Evolutionary conservation across 139 green algal species (phyloP).

Genomic region (Pleodorina starrii): DNA sequence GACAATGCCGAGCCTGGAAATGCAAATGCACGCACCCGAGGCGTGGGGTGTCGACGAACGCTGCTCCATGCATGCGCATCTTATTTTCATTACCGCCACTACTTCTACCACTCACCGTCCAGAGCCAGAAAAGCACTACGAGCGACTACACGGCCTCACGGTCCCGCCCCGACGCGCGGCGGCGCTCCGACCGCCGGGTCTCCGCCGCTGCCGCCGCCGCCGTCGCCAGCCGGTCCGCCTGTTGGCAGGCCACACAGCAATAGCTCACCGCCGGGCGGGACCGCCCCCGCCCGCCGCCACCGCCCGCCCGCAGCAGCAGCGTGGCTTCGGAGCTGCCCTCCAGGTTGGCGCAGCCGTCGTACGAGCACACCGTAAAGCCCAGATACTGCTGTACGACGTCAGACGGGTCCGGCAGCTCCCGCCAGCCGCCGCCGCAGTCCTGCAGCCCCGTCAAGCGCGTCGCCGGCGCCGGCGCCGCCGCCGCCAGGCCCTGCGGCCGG

Average conservation of each 20-base stretch:
- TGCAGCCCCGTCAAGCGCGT: background rate
- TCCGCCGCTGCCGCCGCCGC: background rate
- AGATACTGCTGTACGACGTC: background rate
- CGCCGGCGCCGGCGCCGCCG: background rate
- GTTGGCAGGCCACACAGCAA: background rate
- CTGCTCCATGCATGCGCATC: too few relatives aligned
- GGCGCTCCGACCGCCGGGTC: background rate
- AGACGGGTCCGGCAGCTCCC: background rate
- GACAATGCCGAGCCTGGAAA: too few relatives aligned
- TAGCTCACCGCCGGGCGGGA: background rate
- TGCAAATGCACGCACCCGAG: too few relatives aligned
- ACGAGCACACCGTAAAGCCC: background rate
- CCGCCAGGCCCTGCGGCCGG: background rate
- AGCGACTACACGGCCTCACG: background rate
- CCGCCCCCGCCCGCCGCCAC: background rate
- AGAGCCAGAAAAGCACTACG: too few relatives aligned
- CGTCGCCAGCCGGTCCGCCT: background rate
- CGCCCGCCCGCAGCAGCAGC: background rate
- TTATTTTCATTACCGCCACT: too few relatives aligned
- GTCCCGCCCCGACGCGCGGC: background rate
- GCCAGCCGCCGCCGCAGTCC: background rate
- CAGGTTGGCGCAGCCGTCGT: background rate
- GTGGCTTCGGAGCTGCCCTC: constrained; percentile 10
- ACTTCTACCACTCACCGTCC: too few relatives aligned
- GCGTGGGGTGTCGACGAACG: too few relatives aligned